Percentiles rank a stretch among this genome's conserved stretches.
Conservation (phyloP, 2,329 filamentous ascomycete genomes). For the Beauveria australis region DNA sequence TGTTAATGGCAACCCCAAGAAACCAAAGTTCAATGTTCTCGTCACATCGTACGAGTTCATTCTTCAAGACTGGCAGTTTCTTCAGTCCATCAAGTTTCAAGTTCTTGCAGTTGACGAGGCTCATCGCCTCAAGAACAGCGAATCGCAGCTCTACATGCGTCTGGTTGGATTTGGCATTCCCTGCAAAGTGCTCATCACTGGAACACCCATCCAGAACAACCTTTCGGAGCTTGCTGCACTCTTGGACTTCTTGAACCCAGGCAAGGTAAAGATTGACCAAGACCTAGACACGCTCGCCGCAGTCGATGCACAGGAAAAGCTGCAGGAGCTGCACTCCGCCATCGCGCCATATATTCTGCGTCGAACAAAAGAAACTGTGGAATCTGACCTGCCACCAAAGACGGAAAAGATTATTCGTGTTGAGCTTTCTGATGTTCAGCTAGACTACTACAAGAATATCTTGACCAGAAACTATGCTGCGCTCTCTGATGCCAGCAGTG, state of each 20-base stretch:
- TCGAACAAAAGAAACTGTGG: slow-evolving; percentile 93
- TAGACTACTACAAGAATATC: slow-evolving; percentile 99
- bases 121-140: slow-evolving; percentile 90
- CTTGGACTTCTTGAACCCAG: slow-evolving; percentile 96
- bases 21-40: slow-evolving; percentile 94
- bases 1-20: slow-evolving; percentile 75
- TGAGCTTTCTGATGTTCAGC: slow-evolving; percentile 88
- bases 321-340: slow-evolving; percentile 73
- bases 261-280: slow-evolving; percentile 81
- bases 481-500: slow-evolving; percentile 79
- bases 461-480: slow-evolving; percentile 93
- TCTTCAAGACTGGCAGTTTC: slow-evolving; percentile 71
- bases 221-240: slow-evolving; percentile 84
- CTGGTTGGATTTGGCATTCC: slow-evolving; percentile 80
- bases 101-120: slow-evolving; percentile 95
- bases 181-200: slow-evolving; percentile 86
- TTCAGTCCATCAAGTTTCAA: slow-evolving; percentile 93
- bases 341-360: slow-evolving; percentile 94
- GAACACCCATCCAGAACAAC: slow-evolving; percentile 96
- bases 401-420: slow-evolving; percentile 99
- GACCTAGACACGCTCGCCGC: slow-evolving; percentile 75
- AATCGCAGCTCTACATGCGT: slow-evolving; percentile 85
- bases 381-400: slow-evolving; percentile 92
- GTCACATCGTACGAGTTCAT: slow-evolving; percentile 98
- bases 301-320: slow-evolving; percentile 75